phyloP scores from a whole-genome alignment of 2,329 filamentous ascomycete species.

The Onygena corvina region DNA sequence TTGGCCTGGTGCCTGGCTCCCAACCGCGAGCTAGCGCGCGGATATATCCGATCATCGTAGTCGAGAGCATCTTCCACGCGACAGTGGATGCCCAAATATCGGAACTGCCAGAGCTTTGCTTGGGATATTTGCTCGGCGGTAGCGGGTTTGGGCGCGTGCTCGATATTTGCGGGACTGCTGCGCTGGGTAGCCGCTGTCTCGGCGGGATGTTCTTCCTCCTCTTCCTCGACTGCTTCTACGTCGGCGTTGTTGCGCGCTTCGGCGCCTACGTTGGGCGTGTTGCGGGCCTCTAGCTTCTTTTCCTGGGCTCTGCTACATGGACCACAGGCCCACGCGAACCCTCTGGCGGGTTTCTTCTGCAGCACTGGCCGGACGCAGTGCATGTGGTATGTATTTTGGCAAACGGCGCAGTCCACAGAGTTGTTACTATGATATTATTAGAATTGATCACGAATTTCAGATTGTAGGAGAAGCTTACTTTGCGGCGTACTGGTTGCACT shows the following conservation, averaged over 20 bases:
- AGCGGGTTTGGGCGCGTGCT: constrained; percentile 44
- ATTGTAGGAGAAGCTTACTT: constrained; percentile 50
- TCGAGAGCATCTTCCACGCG: constrained; percentile 90
- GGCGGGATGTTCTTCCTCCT: constrained; percentile 63
- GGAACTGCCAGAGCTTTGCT: constrained; percentile 89
- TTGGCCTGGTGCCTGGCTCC: constrained; percentile 85
- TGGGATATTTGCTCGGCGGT: constrained; percentile 85
- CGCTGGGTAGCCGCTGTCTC: constrained; percentile 37
- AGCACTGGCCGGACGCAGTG: constrained; percentile 86
- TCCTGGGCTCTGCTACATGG: constrained; percentile 95
- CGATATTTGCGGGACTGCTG: constrained; percentile 36
- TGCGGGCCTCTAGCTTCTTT: constrained; percentile 75
- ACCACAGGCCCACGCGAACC: constrained; percentile 95
- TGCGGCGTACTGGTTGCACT: constrained; percentile 81
- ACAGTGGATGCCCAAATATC: constrained; percentile 91
- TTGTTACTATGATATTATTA: constrained; percentile 51
- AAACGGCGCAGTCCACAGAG: constrained; percentile 94
- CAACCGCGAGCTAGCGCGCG: constrained; percentile 81
- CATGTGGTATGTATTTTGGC: constrained; percentile 94
- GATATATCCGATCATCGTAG: constrained; percentile 95
- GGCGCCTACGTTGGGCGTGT: constrained; percentile 64
- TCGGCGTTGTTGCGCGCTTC: constrained; percentile 43
- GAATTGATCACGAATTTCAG: neutral
- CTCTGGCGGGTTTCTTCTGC: constrained; percentile 89
- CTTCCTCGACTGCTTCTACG: constrained; percentile 59